Evolutionary conservation across 2,329 filamentous ascomycete species (phyloP), one percentile per base, ranked within the genome.

Genomic region (Tolypocladium tundrense): DNA sequence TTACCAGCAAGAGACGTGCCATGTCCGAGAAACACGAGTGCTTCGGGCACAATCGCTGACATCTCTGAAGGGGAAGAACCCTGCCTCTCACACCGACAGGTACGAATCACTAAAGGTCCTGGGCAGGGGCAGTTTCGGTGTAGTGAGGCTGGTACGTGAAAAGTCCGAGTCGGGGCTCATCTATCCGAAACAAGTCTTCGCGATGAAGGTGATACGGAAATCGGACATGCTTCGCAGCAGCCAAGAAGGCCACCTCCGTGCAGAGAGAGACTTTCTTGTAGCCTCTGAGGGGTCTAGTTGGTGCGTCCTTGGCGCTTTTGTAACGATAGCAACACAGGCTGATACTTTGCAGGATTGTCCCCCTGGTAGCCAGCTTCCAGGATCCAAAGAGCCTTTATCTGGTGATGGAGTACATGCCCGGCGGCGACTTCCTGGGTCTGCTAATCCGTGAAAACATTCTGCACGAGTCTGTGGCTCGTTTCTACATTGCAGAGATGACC

Each of bases 381-480:
- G 94, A 97, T 69, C 77, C 82, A 41, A 81, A 83, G 48, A 90
- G 90, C 65, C 79, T 99, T 7, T 97, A 97, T 66, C 83, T 99
- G 7, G 88, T 97, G 56, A 97, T 97, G 91, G 92, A 97, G 60
- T 99, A 96, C 69, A 97, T 97, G 91, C 88, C 95, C 2, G 94
- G 93, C 0, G 93, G 94, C 0, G 93, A 99, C 69, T 97, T 99
- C 64, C 79, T 99, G 0, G 90, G 90, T 1, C 73, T 97, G 0
- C 75, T 99, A 19, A 88, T 97, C 57, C 85, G 92, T 19, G 89
- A 95, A 67, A 91, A 94, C 60, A 83, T 90, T 2, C 78, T 99
- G 2, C 85, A 85, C 57, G 94, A 97, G 70, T 77, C 81, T 0
- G 84, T 90, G 50, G 86, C 92, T 5, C 87, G 84, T 61, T 97